Percentiles rank a stretch among this genome's conserved stretches.
Conservation (phyloP, 2,329 filamentous ascomycete species). For the Nemania diffusa region DNA sequence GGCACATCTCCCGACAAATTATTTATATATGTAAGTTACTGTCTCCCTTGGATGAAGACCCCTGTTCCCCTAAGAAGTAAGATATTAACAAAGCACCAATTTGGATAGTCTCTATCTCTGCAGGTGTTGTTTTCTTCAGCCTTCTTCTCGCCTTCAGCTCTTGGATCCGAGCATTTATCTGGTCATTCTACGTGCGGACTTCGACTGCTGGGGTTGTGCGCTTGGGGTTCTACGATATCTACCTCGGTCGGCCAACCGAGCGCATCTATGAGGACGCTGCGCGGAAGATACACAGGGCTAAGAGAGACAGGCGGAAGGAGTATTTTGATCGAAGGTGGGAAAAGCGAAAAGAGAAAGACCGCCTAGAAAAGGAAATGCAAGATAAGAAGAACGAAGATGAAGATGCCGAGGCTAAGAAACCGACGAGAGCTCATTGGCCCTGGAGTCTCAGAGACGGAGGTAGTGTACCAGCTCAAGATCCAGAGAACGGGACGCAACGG, state of each 20-base stretch:
- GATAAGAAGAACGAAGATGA: no score
- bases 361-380: no score
- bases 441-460: neutral
- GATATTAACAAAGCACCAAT: neutral
- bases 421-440: neutral
- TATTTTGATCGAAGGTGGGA: neutral
- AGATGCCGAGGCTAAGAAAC: neutral
- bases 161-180: neutral
- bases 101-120: slow-evolving; percentile 10
- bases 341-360: neutral
- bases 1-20: neutral
- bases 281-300: neutral
- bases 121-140: slow-evolving; percentile 5
- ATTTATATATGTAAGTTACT: neutral
- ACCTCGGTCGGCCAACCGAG: slow-evolving; percentile 11
- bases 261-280: slow-evolving; percentile 1
- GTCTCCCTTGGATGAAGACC: neutral
- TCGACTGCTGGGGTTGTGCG: slow-evolving; percentile 7
- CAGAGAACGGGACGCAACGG: neutral
- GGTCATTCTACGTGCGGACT: slow-evolving; percentile 24
- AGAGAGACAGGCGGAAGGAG: neutral
- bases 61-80: neutral
- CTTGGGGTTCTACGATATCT: slow-evolving; percentile 23
- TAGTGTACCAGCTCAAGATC: neutral
- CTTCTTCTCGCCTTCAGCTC: neutral